Evolutionary conservation across 108 stramenopile species (phyloP).

Genomic region (Asterionellopsis glacialis): DNA sequence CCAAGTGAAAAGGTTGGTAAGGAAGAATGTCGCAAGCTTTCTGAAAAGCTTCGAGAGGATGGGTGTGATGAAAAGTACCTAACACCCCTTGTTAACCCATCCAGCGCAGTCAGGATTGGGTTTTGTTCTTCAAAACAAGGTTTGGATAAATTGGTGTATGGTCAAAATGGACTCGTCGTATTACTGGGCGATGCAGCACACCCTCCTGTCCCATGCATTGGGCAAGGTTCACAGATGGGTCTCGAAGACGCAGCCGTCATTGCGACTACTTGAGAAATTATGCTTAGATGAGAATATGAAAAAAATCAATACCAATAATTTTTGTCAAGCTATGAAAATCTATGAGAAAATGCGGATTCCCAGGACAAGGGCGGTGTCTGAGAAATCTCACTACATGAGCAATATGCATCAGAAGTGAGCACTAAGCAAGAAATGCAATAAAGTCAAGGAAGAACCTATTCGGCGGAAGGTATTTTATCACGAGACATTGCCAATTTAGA

Average conservation of each 20-base stretch:
- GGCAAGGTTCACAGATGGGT: constrained; percentile 66
- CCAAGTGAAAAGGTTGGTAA: constrained; percentile 34
- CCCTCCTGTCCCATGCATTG: constrained; percentile 65
- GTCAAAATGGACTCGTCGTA: constrained; percentile 20
- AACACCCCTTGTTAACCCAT: constrained; percentile 23
- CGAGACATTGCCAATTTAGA: constrained; percentile 49
- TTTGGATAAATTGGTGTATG: constrained; percentile 16
- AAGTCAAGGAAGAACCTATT: constrained; percentile 43
- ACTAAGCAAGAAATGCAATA: constrained; percentile 42
- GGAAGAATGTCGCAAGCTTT: constrained; percentile 40
- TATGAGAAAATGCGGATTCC: constrained; percentile 50
- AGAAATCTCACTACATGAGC: constrained; percentile 34
- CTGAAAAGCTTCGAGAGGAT: constrained; percentile 35
- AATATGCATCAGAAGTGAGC: constrained; percentile 59
- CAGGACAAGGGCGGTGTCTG: constrained; percentile 36
- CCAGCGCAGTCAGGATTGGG: constrained; percentile 41
- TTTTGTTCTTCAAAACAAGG: constrained; percentile 26
- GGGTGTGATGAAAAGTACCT: constrained; percentile 61
- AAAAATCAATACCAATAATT: constrained; percentile 13
- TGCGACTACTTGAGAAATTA: constrained; percentile 29
- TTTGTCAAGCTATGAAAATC: constrained; percentile 31
- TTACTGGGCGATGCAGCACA: constrained; percentile 65
- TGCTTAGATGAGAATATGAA: constrained; percentile 19
- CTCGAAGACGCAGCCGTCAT: constrained; percentile 66
- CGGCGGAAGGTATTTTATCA: constrained; percentile 51